Evolutionary conservation across 176 grass and related monocot genomes (phyloP), one percentile per base, ranked within the genome.

Genomic region (Poa annua): DNA sequence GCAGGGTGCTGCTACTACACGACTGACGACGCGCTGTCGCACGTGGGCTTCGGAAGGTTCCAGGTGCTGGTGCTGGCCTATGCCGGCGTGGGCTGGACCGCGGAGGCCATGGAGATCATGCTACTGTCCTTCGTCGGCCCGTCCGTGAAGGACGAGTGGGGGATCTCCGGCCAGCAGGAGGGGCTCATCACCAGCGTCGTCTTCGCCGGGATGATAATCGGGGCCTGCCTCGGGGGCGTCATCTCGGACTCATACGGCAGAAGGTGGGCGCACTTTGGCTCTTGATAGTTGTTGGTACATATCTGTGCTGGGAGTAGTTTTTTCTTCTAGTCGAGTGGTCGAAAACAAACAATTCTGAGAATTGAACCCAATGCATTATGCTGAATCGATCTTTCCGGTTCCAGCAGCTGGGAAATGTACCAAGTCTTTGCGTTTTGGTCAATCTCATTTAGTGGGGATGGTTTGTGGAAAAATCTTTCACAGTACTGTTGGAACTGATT

Each of bases 81-180:
- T 19, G 51, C 49, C 9, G 74, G 74, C 32, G 6, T 76, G 50
- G 49, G 74, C 19, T 76, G 50, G 50, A 36, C 17, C 32, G 50
- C 19, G 32, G 74, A 78, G 54, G 54, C 36, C 34, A 78, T 78
- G 75, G 75, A 78, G 75, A 78, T 78, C n/a, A 78, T 78, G 74
- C 11, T 76, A 32, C 33, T 76, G 10, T 76, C 74, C 50, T 55
- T 76, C 50, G 74, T 76, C 19, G 74, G 74, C 19, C 74, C 50
- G 17, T 76, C 74, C 29, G 51, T 56, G 32, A 55, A 56, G 33
- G 17, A 8, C 50, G 74, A 76, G 32, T 56, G 74, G 74, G 50
- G 17, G 20, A 55, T 76, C 74, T 55, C 74, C 5, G 50, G 32
- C 10, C 74, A 76, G 50, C 74, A 76, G 32, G 51, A 76, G 17